Percentiles rank a stretch among this genome's conserved stretches.
Conservation (phyloP, 176 grass and related monocot species). For the barley (Hordeum vulgare) region MorexV3_pseudomolecules_assembly NC_058520.1:499573522-499574021, state of each 20-base stretch:
- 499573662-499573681: constrained; percentile 29
- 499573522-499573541: not conserved
- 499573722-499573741: constrained; percentile 29
- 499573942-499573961: not conserved
- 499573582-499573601: not conserved
- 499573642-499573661: not conserved
- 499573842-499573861: not conserved
- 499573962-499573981: not conserved
- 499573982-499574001: not conserved
- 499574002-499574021: not conserved
- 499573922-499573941: not conserved
- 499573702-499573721: constrained; percentile 42
- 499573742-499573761: constrained; percentile 16
- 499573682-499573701: constrained; percentile 13
- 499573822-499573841: not conserved
- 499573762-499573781: not conserved
- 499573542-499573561: not conserved
- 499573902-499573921: not conserved
- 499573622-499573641: constrained; percentile 19
- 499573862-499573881: not conserved
- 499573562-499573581: constrained; percentile 12
- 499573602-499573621: not conserved
- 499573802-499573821: not conserved
- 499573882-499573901: not conserved
- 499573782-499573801: not conserved